Percentiles rank a stretch among this genome's conserved stretches.
Conservation (phyloP, 2,329 filamentous ascomycete species). For the Sclerotiophoma versabilis region DNA sequence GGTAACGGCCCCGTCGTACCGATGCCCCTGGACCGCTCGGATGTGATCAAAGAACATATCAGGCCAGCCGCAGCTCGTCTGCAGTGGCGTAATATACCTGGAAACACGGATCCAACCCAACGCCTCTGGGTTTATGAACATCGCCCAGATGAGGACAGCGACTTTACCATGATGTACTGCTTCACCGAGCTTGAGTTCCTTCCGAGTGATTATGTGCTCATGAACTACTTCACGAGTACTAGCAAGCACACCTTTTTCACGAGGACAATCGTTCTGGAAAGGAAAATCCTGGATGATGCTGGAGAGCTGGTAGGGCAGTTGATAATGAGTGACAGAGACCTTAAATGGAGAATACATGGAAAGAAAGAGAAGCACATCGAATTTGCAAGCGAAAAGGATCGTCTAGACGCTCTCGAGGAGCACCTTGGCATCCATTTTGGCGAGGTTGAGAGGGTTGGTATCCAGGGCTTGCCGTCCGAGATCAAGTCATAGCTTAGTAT, state of each 20-base stretch:
- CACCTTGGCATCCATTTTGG: slow-evolving; percentile 54
- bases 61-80: slow-evolving; percentile 42
- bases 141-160: slow-evolving; percentile 46
- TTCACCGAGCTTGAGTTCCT: slow-evolving; percentile 61
- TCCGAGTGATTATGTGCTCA: slow-evolving; percentile 40
- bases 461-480: slow-evolving; percentile 45
- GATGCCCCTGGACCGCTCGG: slow-evolving; percentile 46
- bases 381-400: slow-evolving; percentile 53
- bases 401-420: slow-evolving; percentile 53
- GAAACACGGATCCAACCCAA: slow-evolving; percentile 44
- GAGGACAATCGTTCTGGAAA: slow-evolving; percentile 51
- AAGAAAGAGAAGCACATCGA: slow-evolving; percentile 51
- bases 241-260: slow-evolving; percentile 44
- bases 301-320: slow-evolving; percentile 49
- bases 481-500: slow-evolving; percentile 29
- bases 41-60: slow-evolving; percentile 37
- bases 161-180: slow-evolving; percentile 68
- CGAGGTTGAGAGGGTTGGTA: slow-evolving; percentile 48
- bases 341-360: slow-evolving; percentile 56
- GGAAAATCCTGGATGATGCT: slow-evolving; percentile 56
- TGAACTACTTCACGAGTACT: slow-evolving; percentile 48
- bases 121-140: slow-evolving; percentile 56
- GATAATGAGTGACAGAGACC: slow-evolving; percentile 52
- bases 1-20: slow-evolving; percentile 48
- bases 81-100: slow-evolving; percentile 44